Evolutionary conservation across 2,329 filamentous ascomycete genomes (phyloP), one percentile per base, ranked within the genome.

Genomic region (Penicillium decumbens): DNA sequence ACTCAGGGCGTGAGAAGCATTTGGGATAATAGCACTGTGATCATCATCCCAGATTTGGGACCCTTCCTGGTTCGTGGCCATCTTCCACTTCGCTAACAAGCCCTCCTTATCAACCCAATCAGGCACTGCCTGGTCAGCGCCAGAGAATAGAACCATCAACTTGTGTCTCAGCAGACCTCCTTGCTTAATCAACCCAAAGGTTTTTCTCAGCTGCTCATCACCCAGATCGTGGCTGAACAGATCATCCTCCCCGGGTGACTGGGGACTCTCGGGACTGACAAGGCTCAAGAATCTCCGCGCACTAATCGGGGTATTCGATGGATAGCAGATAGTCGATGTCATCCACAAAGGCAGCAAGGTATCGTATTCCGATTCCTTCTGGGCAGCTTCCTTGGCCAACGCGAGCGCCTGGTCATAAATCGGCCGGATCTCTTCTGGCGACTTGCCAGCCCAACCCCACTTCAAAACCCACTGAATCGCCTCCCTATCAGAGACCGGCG

Each of bases 151-250:
- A n/a, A 77, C 72, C 62, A 77, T 66, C 48, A 75, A 48, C 44
- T 68, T 73, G n/a, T 64, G 57, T 48, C 60, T 69, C 49, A 76
- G 50, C 28, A 76, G 41, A 0, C 69, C 72, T 8, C 57, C 55
- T 38, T 65, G 35, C 5, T 65, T 54, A 12, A 78, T 65, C 65
- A 64, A 73, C 5, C 83, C 79, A 77, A 92, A 95, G 1, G 84
- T 85, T 9, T 63, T 66, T 13, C 68, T 63, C 1, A 90, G 72
- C 25, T 76, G 74, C 18, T 80, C 76, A 30, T 81, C 77, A 0
- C 75, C 67, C 6, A 95, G 71, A 64, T 93, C 87, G 2, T 82
- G 84, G 9, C 87, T 90, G 72, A 95, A 95, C 64, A 87, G 87
- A 64, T 95, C 91, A 64, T 96, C 91, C 51, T 89, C 87, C 4